Conservation (phyloP, 495 filamentous ascomycete genomes). For the Penicillium canescens region DNA sequence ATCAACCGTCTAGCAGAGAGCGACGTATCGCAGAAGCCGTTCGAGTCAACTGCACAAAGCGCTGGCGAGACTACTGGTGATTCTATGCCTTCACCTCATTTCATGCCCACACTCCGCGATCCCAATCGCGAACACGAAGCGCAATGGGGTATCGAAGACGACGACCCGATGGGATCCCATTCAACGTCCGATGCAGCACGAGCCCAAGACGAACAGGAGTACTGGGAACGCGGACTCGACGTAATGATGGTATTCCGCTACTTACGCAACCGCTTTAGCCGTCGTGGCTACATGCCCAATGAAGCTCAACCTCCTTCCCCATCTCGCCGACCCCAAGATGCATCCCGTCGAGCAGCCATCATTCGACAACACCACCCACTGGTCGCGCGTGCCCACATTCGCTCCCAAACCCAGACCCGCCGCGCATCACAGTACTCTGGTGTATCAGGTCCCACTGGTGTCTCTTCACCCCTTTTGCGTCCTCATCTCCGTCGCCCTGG, state of each 20-base stretch:
- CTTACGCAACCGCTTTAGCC: constrained; percentile 72
- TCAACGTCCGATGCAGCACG: constrained; percentile 33
- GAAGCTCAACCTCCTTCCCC: constrained; percentile 32
- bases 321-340: constrained; percentile 54
- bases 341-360: constrained; percentile 74
- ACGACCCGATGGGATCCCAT: constrained; percentile 35
- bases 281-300: constrained; percentile 36
- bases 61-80: constrained; percentile 23
- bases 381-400: constrained; percentile 56
- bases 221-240: constrained; percentile 88
- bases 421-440: constrained; percentile 49
- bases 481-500: constrained; percentile 53
- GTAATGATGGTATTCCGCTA: constrained; percentile 87
- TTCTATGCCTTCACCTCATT: constrained; percentile 42
- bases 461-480: constrained; percentile 40
- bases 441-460: constrained; percentile 45
- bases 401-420: constrained; percentile 49
- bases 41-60: constrained; percentile 17
- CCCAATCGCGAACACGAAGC: constrained; percentile 51
- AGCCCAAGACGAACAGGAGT: constrained; percentile 56
- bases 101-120: constrained; percentile 45
- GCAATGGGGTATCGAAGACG: constrained; percentile 70
- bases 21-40: constrained; percentile 8
- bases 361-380: constrained; percentile 87
- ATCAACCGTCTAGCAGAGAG: constrained; percentile 34